phyloP scores from a whole-genome alignment of 2,329 filamentous ascomycete genomes.

The Colletotrichum sidae region DNA sequence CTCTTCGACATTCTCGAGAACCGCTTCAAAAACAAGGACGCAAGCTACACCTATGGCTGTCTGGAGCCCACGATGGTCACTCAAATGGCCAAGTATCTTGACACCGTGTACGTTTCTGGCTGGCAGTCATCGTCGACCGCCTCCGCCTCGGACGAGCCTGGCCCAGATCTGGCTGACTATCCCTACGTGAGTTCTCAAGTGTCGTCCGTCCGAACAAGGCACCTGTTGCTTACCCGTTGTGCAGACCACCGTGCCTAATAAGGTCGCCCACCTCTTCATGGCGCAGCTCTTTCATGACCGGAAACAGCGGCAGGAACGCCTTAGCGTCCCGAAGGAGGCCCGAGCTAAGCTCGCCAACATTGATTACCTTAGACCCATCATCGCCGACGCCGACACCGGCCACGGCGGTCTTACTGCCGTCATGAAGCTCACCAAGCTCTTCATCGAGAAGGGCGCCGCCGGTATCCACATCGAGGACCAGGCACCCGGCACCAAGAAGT shows the following conservation, averaged over 20 bases:
- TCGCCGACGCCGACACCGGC: constrained; percentile 96
- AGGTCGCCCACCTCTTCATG: constrained; percentile 97
- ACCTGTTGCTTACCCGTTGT: constrained; percentile 13
- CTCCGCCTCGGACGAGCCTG: constrained; percentile 93
- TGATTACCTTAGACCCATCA: constrained; percentile 95
- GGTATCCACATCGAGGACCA: constrained; percentile 99
- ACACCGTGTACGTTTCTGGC: constrained; percentile 98
- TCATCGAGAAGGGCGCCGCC: constrained; percentile 94
- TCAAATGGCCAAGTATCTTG: constrained; percentile 98
- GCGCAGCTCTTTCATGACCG: constrained; percentile 99
- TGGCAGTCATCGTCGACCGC: constrained; percentile 99
- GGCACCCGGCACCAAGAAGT: constrained; percentile 98
- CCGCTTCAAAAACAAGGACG: constrained; percentile 87
- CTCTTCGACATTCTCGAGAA: constrained; percentile 90
- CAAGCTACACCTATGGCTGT: constrained; percentile 96
- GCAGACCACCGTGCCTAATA: constrained; percentile 97
- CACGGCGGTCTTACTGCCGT: constrained; percentile 98
- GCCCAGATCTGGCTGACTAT: constrained; percentile 97
- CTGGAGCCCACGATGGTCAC: constrained; percentile 98
- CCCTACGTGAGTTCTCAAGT: constrained; percentile 74
- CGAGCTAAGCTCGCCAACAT: constrained; percentile 81
- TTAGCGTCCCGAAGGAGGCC: constrained; percentile 79
- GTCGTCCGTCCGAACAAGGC: neutral
- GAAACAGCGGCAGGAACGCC: constrained; percentile 95
- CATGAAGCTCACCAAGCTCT: constrained; percentile 99